A percentile compares a stretch with the other conserved stretches of the same genome.
Evolutionary conservation across 371 early-diverging fungal genomes (phyloP).

Genomic region (Apophysomyces sp.): DNA sequence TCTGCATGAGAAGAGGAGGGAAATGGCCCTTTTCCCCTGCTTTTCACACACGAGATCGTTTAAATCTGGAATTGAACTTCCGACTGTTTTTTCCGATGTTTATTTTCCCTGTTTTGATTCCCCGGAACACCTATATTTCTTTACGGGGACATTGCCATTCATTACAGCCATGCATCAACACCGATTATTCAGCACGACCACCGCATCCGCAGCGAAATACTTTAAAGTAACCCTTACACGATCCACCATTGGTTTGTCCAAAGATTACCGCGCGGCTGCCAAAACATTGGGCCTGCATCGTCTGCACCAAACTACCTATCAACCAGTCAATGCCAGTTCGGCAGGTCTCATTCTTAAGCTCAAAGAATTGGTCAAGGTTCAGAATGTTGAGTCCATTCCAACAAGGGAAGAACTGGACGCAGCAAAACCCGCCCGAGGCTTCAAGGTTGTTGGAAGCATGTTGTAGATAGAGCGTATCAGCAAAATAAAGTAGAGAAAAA

Average conservation of each 20-base stretch:
- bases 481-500: neutral
- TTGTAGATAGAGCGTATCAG: conserved; percentile 19
- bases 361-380: conserved; percentile 77
- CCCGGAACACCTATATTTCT: neutral
- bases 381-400: conserved; percentile 63
- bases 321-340: conserved; percentile 56
- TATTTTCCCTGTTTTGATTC: neutral
- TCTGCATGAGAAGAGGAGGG: too few relatives aligned
- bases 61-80: too few relatives aligned
- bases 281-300: conserved; percentile 56
- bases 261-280: conserved; percentile 54
- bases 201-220: conserved; percentile 36
- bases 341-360: conserved; percentile 81
- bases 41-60: too few relatives aligned
- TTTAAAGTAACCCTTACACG: conserved; percentile 62
- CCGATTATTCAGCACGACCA: conserved; percentile 32
- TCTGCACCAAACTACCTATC: conserved; percentile 60
- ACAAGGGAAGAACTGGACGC: conserved; percentile 33
- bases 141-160: neutral
- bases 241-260: conserved; percentile 59
- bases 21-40: too few relatives aligned
- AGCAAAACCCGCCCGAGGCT: conserved; percentile 51
- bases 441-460: conserved; percentile 56
- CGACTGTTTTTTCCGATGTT: too few relatives aligned
- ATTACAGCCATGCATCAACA: conserved; percentile 19